Evolutionary conservation across 495 filamentous ascomycete species (phyloP), one percentile per base, ranked within the genome.

Genomic region (Aspergillus coremiiformis): DNA sequence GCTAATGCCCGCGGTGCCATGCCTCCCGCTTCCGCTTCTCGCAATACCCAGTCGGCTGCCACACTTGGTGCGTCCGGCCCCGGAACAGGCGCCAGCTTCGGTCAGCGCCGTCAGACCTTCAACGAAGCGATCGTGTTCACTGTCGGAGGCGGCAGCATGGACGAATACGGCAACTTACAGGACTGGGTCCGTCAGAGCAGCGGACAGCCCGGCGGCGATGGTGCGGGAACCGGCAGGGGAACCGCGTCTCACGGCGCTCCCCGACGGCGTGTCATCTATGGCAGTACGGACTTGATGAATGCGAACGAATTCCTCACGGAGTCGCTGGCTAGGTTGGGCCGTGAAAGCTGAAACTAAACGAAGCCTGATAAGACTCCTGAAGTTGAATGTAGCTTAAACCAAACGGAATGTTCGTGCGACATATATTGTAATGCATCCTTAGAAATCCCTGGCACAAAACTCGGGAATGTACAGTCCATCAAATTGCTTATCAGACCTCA

Each of bases 161-260:
- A 97, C 59, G 94, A 99, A 66, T 99, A 99, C 67, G 91, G 91
- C 12, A 99, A 99, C 65, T 66, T 99, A 64, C 89, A 95, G 63
- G 93, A 97, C 62, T 99, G 94, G 94, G 88, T 90, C 7, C 80
- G 81, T 64, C 79, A 91, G 48, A 86, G 85, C 6, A 82, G 76
- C 48, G 77, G 78, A 30, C 75, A 76, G 33, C 65, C 64, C 17
- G 77, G 76, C 3, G 65, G 65, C 26, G 76, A 72, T 29, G 73
- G 69, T 11, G 66, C 77, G 8, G 70, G 68, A 15, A 67, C 76
- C 12, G 75, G 70, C 12, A 78, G 75, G 4, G 53, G 55, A 27
- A 55, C 53, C 8, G 53, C 39, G 23, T 44, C 66, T 4, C 57
- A 58, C 22, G 61, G 60, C 2, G 68, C 59, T 14, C 62, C 68